These are phyloP conservation scores for Arthrinium puccinioides DNA, from an alignment of 2,329 filamentous ascomycete species.

Conservation along the genomic window DNA sequence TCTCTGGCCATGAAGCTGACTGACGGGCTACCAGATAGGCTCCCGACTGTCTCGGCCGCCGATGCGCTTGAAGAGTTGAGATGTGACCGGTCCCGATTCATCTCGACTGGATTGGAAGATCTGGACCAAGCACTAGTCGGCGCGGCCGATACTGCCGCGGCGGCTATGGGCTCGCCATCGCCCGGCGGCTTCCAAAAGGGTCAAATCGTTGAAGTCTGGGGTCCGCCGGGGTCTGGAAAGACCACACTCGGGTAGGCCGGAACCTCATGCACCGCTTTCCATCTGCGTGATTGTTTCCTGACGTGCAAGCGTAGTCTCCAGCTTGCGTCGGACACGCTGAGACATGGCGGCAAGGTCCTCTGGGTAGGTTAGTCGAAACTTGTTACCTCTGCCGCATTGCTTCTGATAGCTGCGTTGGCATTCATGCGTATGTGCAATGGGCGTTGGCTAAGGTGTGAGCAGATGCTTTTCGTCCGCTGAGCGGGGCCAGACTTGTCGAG, in stretches of 20 bases:
- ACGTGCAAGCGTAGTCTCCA: slow-evolving; percentile 53
- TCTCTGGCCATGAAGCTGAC: slow-evolving; percentile 8
- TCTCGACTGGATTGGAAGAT: slow-evolving; percentile 47
- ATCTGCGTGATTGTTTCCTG: slow-evolving; percentile 4
- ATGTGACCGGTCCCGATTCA: slow-evolving; percentile 37
- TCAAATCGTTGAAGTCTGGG: slow-evolving; percentile 81
- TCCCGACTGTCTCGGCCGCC: slow-evolving; percentile 71
- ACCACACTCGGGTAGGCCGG: slow-evolving; percentile 66
- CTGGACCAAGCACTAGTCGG: slow-evolving; percentile 44
- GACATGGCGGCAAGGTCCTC: slow-evolving; percentile 55
- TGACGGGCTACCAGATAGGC: slow-evolving; percentile 50
- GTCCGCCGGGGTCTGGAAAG: slow-evolving; percentile 80
- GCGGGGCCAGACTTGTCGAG: slow-evolving; percentile 26
- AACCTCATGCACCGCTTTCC: neutral
- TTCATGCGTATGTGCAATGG: neutral
- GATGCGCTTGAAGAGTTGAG: slow-evolving; percentile 59
- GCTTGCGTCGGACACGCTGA: slow-evolving; percentile 56
- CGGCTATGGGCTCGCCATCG: slow-evolving; percentile 3
- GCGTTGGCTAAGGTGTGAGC: slow-evolving; percentile 9
- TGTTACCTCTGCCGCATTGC: neutral
- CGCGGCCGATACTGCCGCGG: slow-evolving; percentile 8
- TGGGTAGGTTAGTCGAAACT: slow-evolving; percentile 66
- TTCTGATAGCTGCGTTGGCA: neutral
- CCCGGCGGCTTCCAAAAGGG: slow-evolving; percentile 62
- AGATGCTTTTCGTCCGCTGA: slow-evolving; percentile 39